Conservation (phyloP, 208 protist species). For the Leishmania aethiopica region DNA sequence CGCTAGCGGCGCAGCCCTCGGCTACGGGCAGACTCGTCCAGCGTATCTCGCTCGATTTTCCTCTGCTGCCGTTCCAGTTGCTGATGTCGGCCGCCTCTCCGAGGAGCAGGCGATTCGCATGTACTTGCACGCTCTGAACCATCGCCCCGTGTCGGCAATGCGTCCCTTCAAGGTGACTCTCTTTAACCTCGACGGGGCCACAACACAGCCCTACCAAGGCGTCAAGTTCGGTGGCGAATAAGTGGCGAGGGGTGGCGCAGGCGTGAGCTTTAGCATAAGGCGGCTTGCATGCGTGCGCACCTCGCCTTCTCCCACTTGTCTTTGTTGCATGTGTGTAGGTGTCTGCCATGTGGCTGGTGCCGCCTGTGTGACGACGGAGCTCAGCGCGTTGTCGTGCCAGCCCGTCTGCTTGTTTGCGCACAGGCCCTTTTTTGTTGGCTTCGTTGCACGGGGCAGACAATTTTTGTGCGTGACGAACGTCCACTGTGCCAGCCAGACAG, state of each 20-base stretch:
- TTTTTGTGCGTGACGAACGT: background rate
- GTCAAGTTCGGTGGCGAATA: conserved; percentile 87
- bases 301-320: background rate
- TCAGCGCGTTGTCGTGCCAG: background rate
- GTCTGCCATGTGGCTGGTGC: background rate
- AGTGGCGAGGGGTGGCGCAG: background rate
- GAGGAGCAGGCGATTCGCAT: conserved; percentile 81
- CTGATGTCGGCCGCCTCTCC: conserved; percentile 65
- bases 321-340: background rate
- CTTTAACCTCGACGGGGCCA: conserved; percentile 86
- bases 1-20: conserved; percentile 38
- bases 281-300: background rate
- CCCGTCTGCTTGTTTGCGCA: background rate
- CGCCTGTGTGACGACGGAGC: background rate
- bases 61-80: conserved; percentile 43
- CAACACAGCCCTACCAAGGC: conserved; percentile 78
- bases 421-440: background rate
- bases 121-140: conserved; percentile 62
- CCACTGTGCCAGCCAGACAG: background rate
- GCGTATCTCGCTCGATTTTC: conserved; percentile 40
- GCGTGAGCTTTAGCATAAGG: background rate
- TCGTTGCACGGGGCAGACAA: background rate
- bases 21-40: conserved; percentile 24
- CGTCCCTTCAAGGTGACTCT: conserved; percentile 83
- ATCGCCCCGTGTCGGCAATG: conserved; percentile 57